Percentiles rank a stretch among this genome's conserved stretches.
phyloP scores from a whole-genome alignment of 768 basidiomycete genomes.

The Leucosporidium creatinivorum region DNA sequence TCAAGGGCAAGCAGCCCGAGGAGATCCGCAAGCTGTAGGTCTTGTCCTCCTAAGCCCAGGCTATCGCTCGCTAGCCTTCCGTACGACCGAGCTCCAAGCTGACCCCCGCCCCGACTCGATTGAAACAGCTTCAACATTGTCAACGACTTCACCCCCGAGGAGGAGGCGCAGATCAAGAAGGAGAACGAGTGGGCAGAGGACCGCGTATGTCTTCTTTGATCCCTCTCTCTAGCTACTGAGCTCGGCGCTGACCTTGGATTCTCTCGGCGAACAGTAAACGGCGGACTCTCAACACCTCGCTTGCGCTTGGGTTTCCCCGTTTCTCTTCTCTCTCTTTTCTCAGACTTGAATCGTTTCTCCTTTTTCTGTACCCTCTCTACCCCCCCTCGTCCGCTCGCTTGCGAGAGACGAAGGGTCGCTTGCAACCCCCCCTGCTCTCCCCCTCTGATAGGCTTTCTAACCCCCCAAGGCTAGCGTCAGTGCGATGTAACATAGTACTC shows the following conservation, averaged over 20 bases:
- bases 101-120: not conserved
- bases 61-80: not conserved
- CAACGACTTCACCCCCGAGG: slow-evolving; percentile 97
- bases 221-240: not conserved
- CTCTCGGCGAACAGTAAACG: not conserved
- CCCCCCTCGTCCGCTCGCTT: not conserved
- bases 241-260: not conserved
- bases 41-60: slow-evolving; percentile 59
- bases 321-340: not conserved
- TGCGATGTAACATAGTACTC: not conserved
- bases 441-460: too few species aligned
- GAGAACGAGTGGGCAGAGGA: slow-evolving; percentile 26
- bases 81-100: slow-evolving; percentile 41
- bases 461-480: too few species aligned
- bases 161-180: slow-evolving; percentile 99
- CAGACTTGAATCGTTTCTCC: not conserved
- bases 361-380: not conserved
- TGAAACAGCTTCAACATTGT: slow-evolving; percentile 37
- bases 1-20: slow-evolving; percentile 99
- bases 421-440: not conserved
- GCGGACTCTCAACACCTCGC: not conserved
- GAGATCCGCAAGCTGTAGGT: slow-evolving; percentile 98
- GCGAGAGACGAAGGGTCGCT: not conserved
- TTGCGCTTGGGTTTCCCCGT: not conserved
- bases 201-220: not conserved